A percentile compares a stretch with the other conserved stretches of the same genome.
phyloP scores from a whole-genome alignment of 1,284 basidiomycete genomes.

The Mycena citricolor region DNA sequence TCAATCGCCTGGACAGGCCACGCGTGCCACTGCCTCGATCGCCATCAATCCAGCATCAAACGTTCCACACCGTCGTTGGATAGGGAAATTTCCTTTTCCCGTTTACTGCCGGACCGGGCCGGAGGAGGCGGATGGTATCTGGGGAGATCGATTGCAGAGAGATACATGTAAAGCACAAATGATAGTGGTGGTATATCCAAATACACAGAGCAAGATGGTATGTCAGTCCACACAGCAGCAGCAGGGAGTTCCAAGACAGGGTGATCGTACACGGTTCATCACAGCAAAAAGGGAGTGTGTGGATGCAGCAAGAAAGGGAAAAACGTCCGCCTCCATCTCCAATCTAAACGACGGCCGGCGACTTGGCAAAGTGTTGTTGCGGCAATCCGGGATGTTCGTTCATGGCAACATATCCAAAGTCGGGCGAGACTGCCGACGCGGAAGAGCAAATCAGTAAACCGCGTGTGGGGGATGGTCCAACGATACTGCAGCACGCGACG shows the following conservation, averaged over 20 bases:
- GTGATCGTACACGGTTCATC: slow-evolving; percentile 1
- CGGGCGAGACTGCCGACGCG: slow-evolving; percentile 65
- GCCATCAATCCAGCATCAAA: too few relatives aligned
- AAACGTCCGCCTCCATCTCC: slow-evolving; percentile 23
- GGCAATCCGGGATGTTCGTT: slow-evolving; percentile 59
- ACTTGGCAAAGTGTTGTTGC: slow-evolving; percentile 64
- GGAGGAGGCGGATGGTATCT: too few relatives aligned
- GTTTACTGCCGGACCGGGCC: too few relatives aligned
- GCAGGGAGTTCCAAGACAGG: background rate
- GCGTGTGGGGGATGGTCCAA: slow-evolving; percentile 22
- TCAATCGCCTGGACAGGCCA: too few relatives aligned
- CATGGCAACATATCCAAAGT: slow-evolving; percentile 77
- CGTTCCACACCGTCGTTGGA: too few relatives aligned
- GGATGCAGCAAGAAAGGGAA: slow-evolving; percentile 4
- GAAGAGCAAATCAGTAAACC: slow-evolving; percentile 46
- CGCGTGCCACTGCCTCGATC: too few relatives aligned
- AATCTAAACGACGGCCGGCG: slow-evolving; percentile 48
- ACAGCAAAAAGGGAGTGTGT: slow-evolving; percentile 5
- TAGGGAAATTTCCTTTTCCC: too few relatives aligned
- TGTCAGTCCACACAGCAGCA: background rate
- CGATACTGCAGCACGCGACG: slow-evolving; percentile 16
- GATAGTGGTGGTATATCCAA: slow-evolving; percentile 13
- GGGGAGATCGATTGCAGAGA: too few relatives aligned
- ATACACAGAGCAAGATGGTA: slow-evolving; percentile 13
- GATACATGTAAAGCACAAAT: background rate